phyloP scores from a whole-genome alignment of 495 filamentous ascomycete genomes.

The Penicillium manginii region DNA sequence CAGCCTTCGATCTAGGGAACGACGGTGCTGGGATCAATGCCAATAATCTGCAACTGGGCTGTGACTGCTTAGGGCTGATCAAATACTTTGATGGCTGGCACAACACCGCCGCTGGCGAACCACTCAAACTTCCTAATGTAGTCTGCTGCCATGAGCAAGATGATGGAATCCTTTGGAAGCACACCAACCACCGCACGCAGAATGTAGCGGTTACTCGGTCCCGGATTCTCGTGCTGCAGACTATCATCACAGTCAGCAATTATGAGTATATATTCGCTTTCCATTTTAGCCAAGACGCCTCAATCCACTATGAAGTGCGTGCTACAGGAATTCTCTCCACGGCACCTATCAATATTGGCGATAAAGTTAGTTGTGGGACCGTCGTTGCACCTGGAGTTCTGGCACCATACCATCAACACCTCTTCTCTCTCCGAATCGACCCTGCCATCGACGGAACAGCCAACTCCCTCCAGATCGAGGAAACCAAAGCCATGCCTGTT shows the following conservation, averaged over 20 bases:
- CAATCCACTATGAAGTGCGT: slow-evolving; percentile 75
- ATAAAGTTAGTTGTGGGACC: slow-evolving; percentile 70
- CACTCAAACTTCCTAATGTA: slow-evolving; percentile 55
- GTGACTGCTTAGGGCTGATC: slow-evolving; percentile 68
- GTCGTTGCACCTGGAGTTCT: slow-evolving; percentile 83
- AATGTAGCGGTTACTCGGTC: slow-evolving; percentile 58
- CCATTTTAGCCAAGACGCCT: slow-evolving; percentile 79
- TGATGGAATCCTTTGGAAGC: slow-evolving; percentile 68
- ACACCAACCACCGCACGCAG: slow-evolving; percentile 69
- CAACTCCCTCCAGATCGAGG: slow-evolving; percentile 70
- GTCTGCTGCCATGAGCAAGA: slow-evolving; percentile 71
- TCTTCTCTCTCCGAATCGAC: slow-evolving; percentile 86
- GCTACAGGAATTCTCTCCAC: slow-evolving; percentile 89
- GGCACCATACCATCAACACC: slow-evolving; percentile 81
- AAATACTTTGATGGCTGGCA: slow-evolving; percentile 63
- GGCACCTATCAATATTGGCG: slow-evolving; percentile 63
- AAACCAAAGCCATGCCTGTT: slow-evolving; percentile 69
- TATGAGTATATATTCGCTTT: slow-evolving; percentile 89
- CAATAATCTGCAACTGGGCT: slow-evolving; percentile 63
- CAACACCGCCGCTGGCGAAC: slow-evolving; percentile 52
- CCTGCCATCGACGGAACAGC: slow-evolving; percentile 74
- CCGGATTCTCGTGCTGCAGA: slow-evolving; percentile 66
- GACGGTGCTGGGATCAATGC: slow-evolving; percentile 65
- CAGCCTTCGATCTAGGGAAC: slow-evolving; percentile 73
- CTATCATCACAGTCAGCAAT: slow-evolving; percentile 80